These are phyloP conservation scores for Sclerotinia borealis DNA, from an alignment of 2,329 filamentous ascomycete species.

Conservation along the genomic window DNA sequence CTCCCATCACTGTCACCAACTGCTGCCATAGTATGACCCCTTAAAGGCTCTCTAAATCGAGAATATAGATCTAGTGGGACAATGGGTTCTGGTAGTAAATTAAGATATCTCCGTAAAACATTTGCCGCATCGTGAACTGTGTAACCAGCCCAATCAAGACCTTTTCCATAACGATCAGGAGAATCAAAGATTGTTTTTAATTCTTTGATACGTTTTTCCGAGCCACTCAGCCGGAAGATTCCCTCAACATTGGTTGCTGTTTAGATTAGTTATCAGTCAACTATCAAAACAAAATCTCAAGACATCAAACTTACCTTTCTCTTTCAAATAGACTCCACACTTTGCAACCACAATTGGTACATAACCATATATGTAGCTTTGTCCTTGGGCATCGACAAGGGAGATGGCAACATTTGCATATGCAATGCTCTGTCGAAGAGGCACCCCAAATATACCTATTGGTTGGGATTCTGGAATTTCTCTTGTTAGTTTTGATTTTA, in stretches of 20 bases:
- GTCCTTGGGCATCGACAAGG: constrained; percentile 81
- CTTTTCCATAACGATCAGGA: constrained; percentile 92
- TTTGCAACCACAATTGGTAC: constrained; percentile 98
- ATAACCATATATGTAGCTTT: constrained; percentile 97
- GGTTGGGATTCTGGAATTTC: constrained; percentile 32
- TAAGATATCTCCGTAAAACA: constrained; percentile 89
- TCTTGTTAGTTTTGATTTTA: constrained; percentile 19
- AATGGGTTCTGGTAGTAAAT: constrained; percentile 92
- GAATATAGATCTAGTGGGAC: constrained; percentile 93
- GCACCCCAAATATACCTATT: constrained; percentile 88
- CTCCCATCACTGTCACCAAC: constrained; percentile 59
- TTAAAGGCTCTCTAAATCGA: constrained; percentile 78
- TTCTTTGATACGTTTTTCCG: constrained; percentile 97
- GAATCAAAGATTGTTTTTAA: constrained; percentile 88
- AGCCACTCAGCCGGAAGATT: constrained; percentile 92
- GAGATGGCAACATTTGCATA: constrained; percentile 99
- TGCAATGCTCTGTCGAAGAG: constrained; percentile 86
- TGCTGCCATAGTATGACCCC: constrained; percentile 59
- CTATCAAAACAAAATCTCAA: constrained; percentile 1
- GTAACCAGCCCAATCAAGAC: constrained; percentile 93
- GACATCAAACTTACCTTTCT: constrained; percentile 67
- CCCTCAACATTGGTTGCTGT: constrained; percentile 89
- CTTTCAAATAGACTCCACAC: constrained; percentile 94
- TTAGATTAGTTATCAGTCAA: constrained; percentile 9
- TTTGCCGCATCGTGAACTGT: constrained; percentile 98